A percentile compares a stretch with the other conserved stretches of the same genome.
Evolutionary conservation across 2,329 filamentous ascomycete species (phyloP).

Genomic region (Thermoascus crustaceus): DNA sequence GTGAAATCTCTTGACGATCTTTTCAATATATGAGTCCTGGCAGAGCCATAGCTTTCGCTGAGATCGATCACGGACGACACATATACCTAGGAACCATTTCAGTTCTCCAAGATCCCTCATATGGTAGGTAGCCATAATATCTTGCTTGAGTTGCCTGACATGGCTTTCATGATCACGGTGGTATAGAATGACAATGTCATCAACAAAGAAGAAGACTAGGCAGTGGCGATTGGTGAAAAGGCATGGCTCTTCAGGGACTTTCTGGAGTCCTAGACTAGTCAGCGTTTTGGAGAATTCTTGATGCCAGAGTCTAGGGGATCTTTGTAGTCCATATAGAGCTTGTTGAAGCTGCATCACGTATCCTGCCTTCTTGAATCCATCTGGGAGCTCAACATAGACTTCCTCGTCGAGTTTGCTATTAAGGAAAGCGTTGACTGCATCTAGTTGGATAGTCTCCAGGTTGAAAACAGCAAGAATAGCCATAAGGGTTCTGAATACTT

Average conservation of each 20-base stretch:
- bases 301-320: conserved; percentile 15
- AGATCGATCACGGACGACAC: not conserved
- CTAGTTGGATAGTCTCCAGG: conserved; percentile 12
- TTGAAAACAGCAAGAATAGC: conserved; percentile 15
- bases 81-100: not conserved
- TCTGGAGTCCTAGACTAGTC: conserved; percentile 7
- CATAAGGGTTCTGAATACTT: conserved; percentile 13
- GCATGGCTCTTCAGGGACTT: conserved; percentile 5
- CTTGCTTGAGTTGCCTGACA: too few relatives aligned
- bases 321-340: conserved; percentile 17
- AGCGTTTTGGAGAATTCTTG: conserved; percentile 10
- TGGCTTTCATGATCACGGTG: too few relatives aligned
- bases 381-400: conserved; percentile 10
- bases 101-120: not conserved
- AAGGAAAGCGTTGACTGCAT: conserved; percentile 17
- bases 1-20: conserved; percentile 10
- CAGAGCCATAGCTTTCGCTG: conserved; percentile 7
- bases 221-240: not conserved
- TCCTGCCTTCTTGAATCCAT: conserved; percentile 8
- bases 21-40: conserved; percentile 12
- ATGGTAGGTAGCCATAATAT: too few relatives aligned
- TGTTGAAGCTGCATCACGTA: conserved; percentile 8
- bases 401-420: conserved; percentile 10
- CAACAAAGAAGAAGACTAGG: not conserved
- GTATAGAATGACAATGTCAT: too few relatives aligned